These are phyloP conservation scores for Pseudocercospora musae DNA, from an alignment of 2,329 filamentous ascomycete species.

Conservation along the genomic window DNA sequence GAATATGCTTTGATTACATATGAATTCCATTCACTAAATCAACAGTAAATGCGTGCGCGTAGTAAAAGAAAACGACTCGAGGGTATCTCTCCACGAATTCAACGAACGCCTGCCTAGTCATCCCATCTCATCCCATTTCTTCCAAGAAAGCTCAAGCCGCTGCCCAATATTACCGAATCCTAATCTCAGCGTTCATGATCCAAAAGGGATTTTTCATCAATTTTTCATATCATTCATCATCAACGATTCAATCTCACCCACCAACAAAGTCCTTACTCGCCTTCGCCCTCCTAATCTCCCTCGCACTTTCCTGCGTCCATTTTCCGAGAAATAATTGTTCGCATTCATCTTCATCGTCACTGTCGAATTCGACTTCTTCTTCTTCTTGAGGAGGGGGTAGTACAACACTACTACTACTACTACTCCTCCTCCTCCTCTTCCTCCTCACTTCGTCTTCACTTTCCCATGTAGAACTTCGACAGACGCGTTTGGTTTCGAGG, in stretches of 20 bases:
- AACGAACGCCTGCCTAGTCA: too few relatives aligned
- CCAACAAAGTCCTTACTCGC: too few relatives aligned
- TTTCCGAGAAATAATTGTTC: constrained; percentile 62
- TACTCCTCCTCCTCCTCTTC: constrained; percentile 49
- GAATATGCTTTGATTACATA: not conserved
- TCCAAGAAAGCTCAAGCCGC: too few relatives aligned
- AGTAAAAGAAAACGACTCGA: too few relatives aligned
- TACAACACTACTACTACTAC: too few relatives aligned
- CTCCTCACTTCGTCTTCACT: constrained; percentile 22
- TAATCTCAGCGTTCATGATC: too few relatives aligned
- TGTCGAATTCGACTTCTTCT: constrained; percentile 56
- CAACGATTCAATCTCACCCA: too few relatives aligned
- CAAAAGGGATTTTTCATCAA: too few relatives aligned
- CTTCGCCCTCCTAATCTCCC: constrained; percentile 42
- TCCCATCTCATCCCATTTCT: too few relatives aligned
- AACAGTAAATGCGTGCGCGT: not conserved
- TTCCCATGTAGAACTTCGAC: constrained; percentile 53
- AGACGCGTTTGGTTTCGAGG: constrained; percentile 58
- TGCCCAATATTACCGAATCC: too few relatives aligned
- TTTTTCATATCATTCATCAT: too few relatives aligned
- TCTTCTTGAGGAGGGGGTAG: too few relatives aligned
- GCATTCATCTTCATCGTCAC: constrained; percentile 64
- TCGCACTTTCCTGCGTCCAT: constrained; percentile 57
- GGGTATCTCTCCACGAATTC: not conserved
- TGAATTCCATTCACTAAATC: not conserved